Conservation (phyloP, 352 stramenopile genomes). For the Phytophthora ramorum region DNA sequence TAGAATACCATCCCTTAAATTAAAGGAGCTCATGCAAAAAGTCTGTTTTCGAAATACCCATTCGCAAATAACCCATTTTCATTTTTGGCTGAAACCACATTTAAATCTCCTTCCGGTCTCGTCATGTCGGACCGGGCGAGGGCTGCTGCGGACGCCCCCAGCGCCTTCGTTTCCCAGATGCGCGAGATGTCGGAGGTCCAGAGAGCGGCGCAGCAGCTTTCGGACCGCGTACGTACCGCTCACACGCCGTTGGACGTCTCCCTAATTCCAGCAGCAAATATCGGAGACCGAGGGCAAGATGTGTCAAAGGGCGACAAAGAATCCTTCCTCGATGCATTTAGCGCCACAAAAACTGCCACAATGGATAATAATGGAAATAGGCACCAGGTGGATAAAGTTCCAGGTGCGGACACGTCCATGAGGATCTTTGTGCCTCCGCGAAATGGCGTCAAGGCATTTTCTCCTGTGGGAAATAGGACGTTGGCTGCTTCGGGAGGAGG, state of each 20-base stretch:
- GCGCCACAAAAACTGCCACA: not conserved
- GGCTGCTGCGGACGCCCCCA: not conserved
- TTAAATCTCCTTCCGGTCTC: not conserved
- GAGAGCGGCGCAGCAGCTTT: not conserved
- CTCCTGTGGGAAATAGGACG: slow-evolving; percentile 3
- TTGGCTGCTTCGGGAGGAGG: slow-evolving; percentile 14
- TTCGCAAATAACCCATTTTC: too few relatives aligned
- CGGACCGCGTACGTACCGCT: not conserved
- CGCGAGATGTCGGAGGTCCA: not conserved
- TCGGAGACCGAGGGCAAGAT: not conserved
- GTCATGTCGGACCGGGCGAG: too few relatives aligned
- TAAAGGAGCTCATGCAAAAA: too few relatives aligned
- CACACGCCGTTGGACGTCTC: not conserved
- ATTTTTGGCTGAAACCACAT: too few relatives aligned
- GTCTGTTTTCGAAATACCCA: too few relatives aligned
- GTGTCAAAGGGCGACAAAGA: slow-evolving; percentile 1
- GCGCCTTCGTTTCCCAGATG: not conserved
- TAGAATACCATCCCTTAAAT: too few relatives aligned
- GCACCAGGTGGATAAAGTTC: not conserved
- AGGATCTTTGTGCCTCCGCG: slow-evolving; percentile 5
- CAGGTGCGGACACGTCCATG: not conserved
- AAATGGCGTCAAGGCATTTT: not conserved
- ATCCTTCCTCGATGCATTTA: slow-evolving; percentile 23
- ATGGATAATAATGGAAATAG: not conserved
- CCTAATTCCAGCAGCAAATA: not conserved